These are phyloP conservation scores for Rhododendron kiyosumense DNA, from an alignment of 148 eudicot genomes.

Conservation along the genomic window DNA sequence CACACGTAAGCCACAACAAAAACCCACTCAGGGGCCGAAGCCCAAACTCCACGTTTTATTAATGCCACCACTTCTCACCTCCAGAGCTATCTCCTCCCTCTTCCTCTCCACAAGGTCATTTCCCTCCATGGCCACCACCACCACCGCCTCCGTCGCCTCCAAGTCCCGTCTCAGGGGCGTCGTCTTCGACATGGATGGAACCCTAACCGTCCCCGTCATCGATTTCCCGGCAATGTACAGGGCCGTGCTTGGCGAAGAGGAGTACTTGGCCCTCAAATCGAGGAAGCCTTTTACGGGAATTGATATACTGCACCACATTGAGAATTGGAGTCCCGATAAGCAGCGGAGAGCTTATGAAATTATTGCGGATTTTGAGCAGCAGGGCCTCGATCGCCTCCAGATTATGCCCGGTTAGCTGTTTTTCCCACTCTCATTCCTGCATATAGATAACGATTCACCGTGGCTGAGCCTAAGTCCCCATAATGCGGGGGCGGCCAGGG, in stretches of 20 bases:
- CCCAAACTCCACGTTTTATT: neutral
- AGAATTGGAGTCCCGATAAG: slow-evolving; percentile 42
- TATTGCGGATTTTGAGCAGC: slow-evolving; percentile 70
- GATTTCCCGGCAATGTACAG: slow-evolving; percentile 89
- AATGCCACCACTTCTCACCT: slow-evolving; percentile 1
- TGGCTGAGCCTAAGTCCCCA: neutral
- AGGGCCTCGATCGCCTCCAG: slow-evolving; percentile 75
- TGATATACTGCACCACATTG: slow-evolving; percentile 73
- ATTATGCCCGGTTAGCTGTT: slow-evolving; percentile 76
- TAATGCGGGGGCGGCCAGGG: too few relatives aligned
- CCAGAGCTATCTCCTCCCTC: slow-evolving; percentile 16
- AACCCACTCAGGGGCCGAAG: too few relatives aligned
- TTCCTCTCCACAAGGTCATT: slow-evolving; percentile 15
- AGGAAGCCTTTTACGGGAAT: slow-evolving; percentile 43
- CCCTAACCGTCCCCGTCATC: slow-evolving; percentile 85
- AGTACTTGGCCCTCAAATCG: slow-evolving; percentile 38
- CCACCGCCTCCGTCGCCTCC: slow-evolving; percentile 13
- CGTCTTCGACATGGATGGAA: slow-evolving; percentile 99
- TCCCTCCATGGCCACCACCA: slow-evolving; percentile 20
- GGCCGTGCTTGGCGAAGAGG: slow-evolving; percentile 64
- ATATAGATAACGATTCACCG: neutral
- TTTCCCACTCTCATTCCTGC: neutral
- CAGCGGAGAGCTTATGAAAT: slow-evolving; percentile 59
- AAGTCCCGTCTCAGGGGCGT: slow-evolving; percentile 61
- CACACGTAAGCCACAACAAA: too few relatives aligned